Conservation (phyloP, 164 flowering plant genomes). For the Tinospora cordifolia region DNA sequence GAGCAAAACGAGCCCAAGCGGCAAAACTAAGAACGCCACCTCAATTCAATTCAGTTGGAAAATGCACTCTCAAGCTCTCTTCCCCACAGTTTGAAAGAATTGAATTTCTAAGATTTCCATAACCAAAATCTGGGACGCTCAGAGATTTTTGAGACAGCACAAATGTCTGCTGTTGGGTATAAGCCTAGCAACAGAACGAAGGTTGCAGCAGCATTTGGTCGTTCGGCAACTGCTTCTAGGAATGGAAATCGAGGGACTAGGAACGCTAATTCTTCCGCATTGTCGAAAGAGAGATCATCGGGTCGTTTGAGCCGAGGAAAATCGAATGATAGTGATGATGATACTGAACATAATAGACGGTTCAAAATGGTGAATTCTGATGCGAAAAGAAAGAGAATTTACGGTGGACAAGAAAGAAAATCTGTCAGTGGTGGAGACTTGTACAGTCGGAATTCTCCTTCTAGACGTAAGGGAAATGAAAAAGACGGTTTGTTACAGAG, state of each 20-base stretch:
- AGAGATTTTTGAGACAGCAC: background rate
- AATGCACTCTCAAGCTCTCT: background rate
- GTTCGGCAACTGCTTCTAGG: background rate
- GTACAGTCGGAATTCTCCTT: slow-evolving; percentile 3
- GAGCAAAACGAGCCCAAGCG: background rate
- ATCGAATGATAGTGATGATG: background rate
- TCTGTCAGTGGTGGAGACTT: background rate
- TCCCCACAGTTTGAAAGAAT: background rate
- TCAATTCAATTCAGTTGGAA: background rate
- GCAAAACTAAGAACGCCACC: background rate
- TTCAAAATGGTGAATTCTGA: slow-evolving; percentile 5
- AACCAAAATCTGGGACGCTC: background rate
- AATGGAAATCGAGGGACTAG: background rate
- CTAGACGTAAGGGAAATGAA: slow-evolving; percentile 5
- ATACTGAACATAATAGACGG: background rate
- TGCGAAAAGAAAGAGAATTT: slow-evolving; percentile 32
- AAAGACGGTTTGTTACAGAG: slow-evolving; percentile 9
- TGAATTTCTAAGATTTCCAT: too few relatives aligned
- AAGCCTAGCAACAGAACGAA: background rate
- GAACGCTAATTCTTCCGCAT: slow-evolving; percentile 5
- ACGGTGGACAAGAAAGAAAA: slow-evolving; percentile 19
- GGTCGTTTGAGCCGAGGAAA: background rate
- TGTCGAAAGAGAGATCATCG: slow-evolving; percentile 1
- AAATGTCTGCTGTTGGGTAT: background rate
- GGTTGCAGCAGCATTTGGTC: background rate